A percentile compares a stretch with the other conserved stretches of the same genome.
These are phyloP conservation scores for Xylaria palmicola DNA, from an alignment of 495 filamentous ascomycete genomes.

Conservation along the genomic window DNA sequence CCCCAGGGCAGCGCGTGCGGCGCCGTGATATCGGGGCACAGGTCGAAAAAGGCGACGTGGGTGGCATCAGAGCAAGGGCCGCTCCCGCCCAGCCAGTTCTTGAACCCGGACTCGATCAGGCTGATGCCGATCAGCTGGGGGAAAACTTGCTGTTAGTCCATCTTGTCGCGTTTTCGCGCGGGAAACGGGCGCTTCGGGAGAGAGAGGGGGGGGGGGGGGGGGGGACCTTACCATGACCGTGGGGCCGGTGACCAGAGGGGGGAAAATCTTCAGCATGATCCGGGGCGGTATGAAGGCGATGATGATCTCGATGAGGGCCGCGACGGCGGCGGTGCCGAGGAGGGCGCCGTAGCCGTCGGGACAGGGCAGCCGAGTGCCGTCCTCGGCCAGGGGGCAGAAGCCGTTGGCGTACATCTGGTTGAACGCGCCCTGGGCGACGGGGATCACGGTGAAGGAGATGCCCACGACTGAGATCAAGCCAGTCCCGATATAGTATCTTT, in stretches of 20 bases:
- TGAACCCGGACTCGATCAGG: conserved; percentile 73
- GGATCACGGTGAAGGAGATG: conserved; percentile 83
- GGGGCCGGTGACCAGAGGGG: conserved; percentile 83
- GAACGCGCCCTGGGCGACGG: conserved; percentile 75
- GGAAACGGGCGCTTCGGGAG: too few relatives aligned
- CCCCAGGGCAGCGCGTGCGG: conserved; percentile 88
- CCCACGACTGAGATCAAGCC: conserved; percentile 90
- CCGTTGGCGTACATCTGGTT: conserved; percentile 85
- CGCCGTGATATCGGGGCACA: conserved; percentile 70
- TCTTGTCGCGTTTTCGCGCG: background rate
- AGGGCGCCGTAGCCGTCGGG: conserved; percentile 84
- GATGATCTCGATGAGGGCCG: conserved; percentile 73
- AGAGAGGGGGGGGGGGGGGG: too few relatives aligned
- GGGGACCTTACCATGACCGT: conserved; percentile 71
- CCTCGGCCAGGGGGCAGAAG: conserved; percentile 61
- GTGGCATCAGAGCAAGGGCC: conserved; percentile 60
- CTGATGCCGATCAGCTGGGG: conserved; percentile 59
- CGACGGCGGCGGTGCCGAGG: conserved; percentile 68
- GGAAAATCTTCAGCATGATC: conserved; percentile 75
- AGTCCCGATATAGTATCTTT: conserved; percentile 74
- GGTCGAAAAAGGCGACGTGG: conserved; percentile 51
- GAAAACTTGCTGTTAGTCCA: background rate
- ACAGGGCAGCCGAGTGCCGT: conserved; percentile 71
- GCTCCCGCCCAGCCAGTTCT: conserved; percentile 81
- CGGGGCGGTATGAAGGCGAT: conserved; percentile 71